These are phyloP conservation scores for Urostyla sp. DNA, from an alignment of 73 alveolate genomes.

Conservation along the genomic window DNA sequence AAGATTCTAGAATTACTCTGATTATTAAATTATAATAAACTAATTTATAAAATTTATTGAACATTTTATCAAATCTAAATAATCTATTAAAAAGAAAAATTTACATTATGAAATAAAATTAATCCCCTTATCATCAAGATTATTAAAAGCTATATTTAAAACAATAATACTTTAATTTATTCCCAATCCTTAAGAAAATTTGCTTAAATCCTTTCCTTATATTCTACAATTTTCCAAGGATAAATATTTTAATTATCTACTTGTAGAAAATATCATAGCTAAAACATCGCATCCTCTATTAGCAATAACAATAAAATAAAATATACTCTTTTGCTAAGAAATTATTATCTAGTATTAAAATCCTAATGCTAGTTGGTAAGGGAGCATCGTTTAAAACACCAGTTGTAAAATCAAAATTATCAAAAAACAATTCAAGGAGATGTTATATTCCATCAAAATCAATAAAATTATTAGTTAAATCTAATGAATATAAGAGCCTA, in stretches of 20 bases:
- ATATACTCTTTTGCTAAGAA: conserved; percentile 44
- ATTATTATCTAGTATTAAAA: conserved; percentile 30
- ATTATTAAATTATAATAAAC: too few species aligned
- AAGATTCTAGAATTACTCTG: too few species aligned
- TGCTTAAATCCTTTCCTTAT: conserved; percentile 43
- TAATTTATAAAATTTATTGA: too few species aligned
- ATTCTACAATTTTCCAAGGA: conserved; percentile 52
- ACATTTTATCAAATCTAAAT: too few species aligned
- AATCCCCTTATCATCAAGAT: conserved; percentile 54
- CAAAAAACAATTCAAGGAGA: conserved; percentile 18
- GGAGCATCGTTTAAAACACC: conserved; percentile 48
- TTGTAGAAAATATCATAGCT: conserved; percentile 20
- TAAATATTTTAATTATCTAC: conserved; percentile 34
- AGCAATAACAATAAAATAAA: neutral
- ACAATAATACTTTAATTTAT: conserved; percentile 1
- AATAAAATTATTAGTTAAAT: conserved; percentile 53
- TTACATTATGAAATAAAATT: neutral
- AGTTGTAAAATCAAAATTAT: conserved; percentile 11
- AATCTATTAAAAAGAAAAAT: too few species aligned
- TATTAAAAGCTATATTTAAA: conserved; percentile 42
- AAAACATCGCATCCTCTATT: conserved; percentile 54
- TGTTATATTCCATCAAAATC: conserved; percentile 45
- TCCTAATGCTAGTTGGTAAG: conserved; percentile 49
- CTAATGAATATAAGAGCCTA: conserved; percentile 26
- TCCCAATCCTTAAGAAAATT: conserved; percentile 25